Conservation (phyloP, 1,284 basidiomycete species). For the Ustilago trichophora region DNA sequence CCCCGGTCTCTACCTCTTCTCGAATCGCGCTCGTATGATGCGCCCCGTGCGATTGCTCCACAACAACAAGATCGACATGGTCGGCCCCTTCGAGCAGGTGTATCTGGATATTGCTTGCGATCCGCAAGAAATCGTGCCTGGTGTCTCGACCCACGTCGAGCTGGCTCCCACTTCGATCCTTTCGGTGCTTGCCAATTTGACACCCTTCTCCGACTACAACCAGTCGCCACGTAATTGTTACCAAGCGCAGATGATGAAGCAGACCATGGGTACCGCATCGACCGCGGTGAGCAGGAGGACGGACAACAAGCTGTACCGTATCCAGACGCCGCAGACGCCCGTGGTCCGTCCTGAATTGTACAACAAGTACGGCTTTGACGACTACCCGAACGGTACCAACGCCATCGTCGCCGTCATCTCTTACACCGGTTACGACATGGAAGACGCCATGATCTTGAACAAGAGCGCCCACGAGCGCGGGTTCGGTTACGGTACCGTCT, state of each 20-base stretch:
- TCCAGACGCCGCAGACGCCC: slow-evolving; percentile 94
- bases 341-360: slow-evolving; percentile 91
- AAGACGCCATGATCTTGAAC: slow-evolving; percentile 99
- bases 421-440: slow-evolving; percentile 99
- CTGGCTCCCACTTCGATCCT: slow-evolving; percentile 94
- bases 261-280: slow-evolving; percentile 98
- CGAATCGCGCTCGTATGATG: slow-evolving; percentile 92
- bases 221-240: slow-evolving; percentile 75
- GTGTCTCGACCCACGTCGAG: slow-evolving; percentile 85
- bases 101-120: slow-evolving; percentile 98
- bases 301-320: slow-evolving; percentile 97
- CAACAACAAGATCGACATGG: slow-evolving; percentile 86
- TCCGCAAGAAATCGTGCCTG: slow-evolving; percentile 84
- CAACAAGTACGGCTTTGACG: slow-evolving; percentile 97
- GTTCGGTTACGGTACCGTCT: slow-evolving; percentile 95
- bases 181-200: slow-evolving; percentile 76
- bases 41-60: slow-evolving; percentile 90
- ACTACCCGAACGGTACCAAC: slow-evolving; percentile 97
- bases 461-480: slow-evolving; percentile 98
- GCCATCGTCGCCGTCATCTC: slow-evolving; percentile 99
- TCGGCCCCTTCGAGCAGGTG: slow-evolving; percentile 98
- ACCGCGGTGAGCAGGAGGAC: slow-evolving; percentile 90
- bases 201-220: slow-evolving; percentile 90
- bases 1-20: slow-evolving; percentile 93
- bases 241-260: slow-evolving; percentile 95